Evolutionary conservation across 345 rosid genomes (phyloP), one percentile per base, ranked within the genome.

Genomic region (Arabidopsis suecica): DNA sequence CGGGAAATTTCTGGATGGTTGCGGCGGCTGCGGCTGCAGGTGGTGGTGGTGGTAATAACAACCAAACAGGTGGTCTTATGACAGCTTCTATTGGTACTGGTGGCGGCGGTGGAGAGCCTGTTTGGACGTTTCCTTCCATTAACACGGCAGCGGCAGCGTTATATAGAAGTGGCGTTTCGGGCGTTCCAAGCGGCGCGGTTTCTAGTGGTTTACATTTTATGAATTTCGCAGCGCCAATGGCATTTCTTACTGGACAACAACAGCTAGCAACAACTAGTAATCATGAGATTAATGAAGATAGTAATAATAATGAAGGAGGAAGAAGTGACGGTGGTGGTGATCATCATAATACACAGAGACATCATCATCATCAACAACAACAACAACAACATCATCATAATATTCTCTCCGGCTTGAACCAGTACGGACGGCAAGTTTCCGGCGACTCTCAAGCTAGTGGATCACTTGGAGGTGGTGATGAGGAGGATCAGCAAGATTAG

Each of bases 1-100:
- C 98, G 5, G 94, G 88, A 0, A 94, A 94, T 72, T 87, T 94
- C 77, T 94, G 97, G 99, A 94, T 94, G 97, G 71, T 89, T 9
- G 69, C 97, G 28, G 90, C 90, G 14, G 89, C 89, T 78, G 80
- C 93, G 8, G 77, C 76, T 0, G 64, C 56, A 3, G 77, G 37
- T 0, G 74, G 5, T 8, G 78, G 71, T 33, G 71, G 61, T 49
- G 40, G 23, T 50, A 68, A 49, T 11, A 83, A 67, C 62, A 89
- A 88, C 71, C 91, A 88, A 76, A 89, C 85, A 28, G 91, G 77
- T 9, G 83, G 86, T 85, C 56, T 57, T n/a, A 57, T 69, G 73
- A 67, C 60, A 55, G 11, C 54, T 74, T 45, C 78, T 10, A 47
- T 65, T 56, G 71, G 47, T 18, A 32, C 66, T 66, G 82, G 86